A percentile compares a stretch with the other conserved stretches of the same genome.
phyloP scores from a whole-genome alignment of 2,329 filamentous ascomycete species.

The Gaeumannomyces sp. region DNA sequence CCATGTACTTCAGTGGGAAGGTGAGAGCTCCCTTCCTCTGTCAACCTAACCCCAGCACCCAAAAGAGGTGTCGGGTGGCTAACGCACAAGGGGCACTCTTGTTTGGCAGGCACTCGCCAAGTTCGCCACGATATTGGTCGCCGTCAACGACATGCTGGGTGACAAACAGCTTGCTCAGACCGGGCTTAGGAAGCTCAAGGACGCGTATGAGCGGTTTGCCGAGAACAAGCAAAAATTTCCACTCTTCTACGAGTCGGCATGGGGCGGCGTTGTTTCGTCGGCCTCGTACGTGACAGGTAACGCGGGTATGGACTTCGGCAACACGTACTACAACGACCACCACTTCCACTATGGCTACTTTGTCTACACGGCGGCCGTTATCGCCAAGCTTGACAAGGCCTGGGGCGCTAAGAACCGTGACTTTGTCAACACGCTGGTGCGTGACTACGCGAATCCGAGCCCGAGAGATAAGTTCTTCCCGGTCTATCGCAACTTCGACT shows the following conservation, averaged over 20 bases:
- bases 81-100: not conserved
- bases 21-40: constrained; percentile 29
- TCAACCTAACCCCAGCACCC: too few species aligned
- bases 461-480: constrained; percentile 69
- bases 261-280: constrained; percentile 76
- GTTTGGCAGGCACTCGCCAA: constrained; percentile 60
- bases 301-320: constrained; percentile 71
- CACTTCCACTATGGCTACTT: constrained; percentile 84
- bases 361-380: constrained; percentile 77
- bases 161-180: constrained; percentile 50
- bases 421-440: constrained; percentile 77
- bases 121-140: constrained; percentile 64
- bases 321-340: constrained; percentile 75
- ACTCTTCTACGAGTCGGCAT: constrained; percentile 60
- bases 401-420: constrained; percentile 70
- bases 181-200: constrained; percentile 57
- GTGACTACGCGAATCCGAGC: constrained; percentile 76
- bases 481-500: constrained; percentile 79
- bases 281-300: constrained; percentile 67
- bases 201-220: constrained; percentile 59
- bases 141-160: constrained; percentile 55
- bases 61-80: not conserved
- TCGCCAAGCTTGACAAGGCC: constrained; percentile 67
- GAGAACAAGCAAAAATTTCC: constrained; percentile 62
- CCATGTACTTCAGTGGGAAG: constrained; percentile 92